Base-by-base conservation (phyloP, 2,329 filamentous ascomycete species). In the Cladosporium sp. region DNA sequence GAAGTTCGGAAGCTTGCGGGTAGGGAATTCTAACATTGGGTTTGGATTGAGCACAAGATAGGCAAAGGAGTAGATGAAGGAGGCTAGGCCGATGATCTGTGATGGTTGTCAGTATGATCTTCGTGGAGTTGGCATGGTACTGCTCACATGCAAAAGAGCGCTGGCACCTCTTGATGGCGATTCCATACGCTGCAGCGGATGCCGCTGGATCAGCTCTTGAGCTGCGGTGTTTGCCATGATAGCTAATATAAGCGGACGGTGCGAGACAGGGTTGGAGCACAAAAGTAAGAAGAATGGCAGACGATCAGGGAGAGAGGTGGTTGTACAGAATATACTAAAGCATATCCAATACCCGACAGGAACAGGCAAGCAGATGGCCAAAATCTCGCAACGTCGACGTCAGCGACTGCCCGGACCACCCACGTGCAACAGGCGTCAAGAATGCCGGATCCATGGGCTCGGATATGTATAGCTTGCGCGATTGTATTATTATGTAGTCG, bases 131-230 rank as follows among this genome's bases (percentile, higher is more conserved):
- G 17, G 40, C 25, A 20, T 22, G 9, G 30, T 37, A 45, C 12
- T 9, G 30, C 38, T 30, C 62, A 79, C 71, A 71, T 92, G 88
- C 42, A 90, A 71, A 9, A 83, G 60, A 20, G 87, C 80, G 2
- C 88, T 90, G 59, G 84, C 66, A 40, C 81, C 81, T 60, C 82
- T 82, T 1, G 86, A 87, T 0, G 88, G 88, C 60, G 88, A 86
- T 3, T 79, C 69, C 19, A 90, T 74, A 39, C 86, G 80, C 73
- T 91, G 88, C 4, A 89, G 79, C 43, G 82, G 84, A 74, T 90
- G 87, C 47, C 68, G 71, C 51, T 69, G 67, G 56, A 72, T 66
- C 52, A 74, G 63, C 60, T 66, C 58, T 34, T 61, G 60, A 15
- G 69, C 63, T 7, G 64, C 52, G 36, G 63, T 60, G 47, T 66